phyloP scores from a whole-genome alignment of 2,329 filamentous ascomycete species.

The Neopestalotiopsis sp. region DNA sequence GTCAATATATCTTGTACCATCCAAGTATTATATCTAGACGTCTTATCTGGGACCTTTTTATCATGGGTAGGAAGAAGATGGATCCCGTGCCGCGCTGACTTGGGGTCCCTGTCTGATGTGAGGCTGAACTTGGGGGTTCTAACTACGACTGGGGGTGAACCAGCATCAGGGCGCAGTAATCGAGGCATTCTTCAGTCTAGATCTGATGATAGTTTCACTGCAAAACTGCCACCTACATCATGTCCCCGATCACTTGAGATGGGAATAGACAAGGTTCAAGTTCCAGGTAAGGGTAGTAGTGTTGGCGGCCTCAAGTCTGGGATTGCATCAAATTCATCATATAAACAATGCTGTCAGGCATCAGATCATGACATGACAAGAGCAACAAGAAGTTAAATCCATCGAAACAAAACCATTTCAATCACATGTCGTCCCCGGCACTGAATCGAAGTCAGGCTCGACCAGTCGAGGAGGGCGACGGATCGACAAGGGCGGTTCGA shows the following conservation, averaged over 20 bases:
- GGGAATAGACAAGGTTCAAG: background rate
- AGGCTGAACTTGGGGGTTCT: slow-evolving; percentile 6
- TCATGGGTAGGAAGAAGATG: background rate
- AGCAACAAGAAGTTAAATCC: too few species aligned
- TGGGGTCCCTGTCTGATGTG: background rate
- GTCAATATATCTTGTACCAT: too few species aligned
- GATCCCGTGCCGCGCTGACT: background rate
- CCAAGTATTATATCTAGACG: too few species aligned
- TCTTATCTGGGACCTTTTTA: background rate
- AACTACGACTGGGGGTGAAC: background rate
- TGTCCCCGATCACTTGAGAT: background rate
- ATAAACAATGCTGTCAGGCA: background rate
- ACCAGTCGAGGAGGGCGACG: background rate
- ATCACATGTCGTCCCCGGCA: slow-evolving; percentile 6
- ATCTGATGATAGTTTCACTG: background rate
- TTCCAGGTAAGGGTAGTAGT: background rate
- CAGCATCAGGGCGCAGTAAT: slow-evolving; percentile 6
- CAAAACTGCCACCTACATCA: slow-evolving; percentile 2
- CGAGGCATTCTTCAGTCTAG: background rate
- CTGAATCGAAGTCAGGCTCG: background rate
- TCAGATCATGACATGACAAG: background rate
- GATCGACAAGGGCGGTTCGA: background rate
- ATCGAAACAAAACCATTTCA: too few species aligned
- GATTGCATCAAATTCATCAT: background rate
- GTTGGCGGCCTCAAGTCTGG: background rate